Conservation (phyloP, 2,329 filamentous ascomycete species). For the Penicillium polonicum region DNA sequence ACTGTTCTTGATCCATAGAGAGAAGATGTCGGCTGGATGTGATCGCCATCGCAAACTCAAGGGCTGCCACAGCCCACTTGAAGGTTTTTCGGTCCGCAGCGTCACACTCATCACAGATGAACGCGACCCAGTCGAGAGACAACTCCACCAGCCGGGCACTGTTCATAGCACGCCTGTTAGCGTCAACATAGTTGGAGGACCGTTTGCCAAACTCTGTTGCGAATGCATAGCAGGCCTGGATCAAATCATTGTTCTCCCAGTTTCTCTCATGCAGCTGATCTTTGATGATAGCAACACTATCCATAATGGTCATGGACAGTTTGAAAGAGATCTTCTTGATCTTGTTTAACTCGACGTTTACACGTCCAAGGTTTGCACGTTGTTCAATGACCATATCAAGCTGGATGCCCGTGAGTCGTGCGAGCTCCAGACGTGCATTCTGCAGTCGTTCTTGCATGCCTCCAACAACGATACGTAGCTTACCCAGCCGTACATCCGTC, state of each 20-base stretch:
- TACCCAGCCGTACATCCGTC: constrained; percentile 81
- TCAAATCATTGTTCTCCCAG: constrained; percentile 87
- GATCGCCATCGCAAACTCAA: constrained; percentile 98
- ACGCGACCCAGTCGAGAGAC: constrained; percentile 94
- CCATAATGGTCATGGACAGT: constrained; percentile 96
- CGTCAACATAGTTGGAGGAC: constrained; percentile 92
- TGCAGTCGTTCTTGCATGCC: constrained; percentile 76
- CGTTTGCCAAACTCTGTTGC: constrained; percentile 98
- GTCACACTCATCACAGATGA: constrained; percentile 95
- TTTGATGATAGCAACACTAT: constrained; percentile 90
- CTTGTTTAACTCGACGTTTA: constrained; percentile 86
- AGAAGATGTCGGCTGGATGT: constrained; percentile 90
- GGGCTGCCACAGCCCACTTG: constrained; percentile 90
- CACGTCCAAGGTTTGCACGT: constrained; percentile 86
- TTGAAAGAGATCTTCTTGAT: constrained; percentile 96
- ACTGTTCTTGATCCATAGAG: constrained; percentile 85
- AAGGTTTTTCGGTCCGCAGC: constrained; percentile 94
- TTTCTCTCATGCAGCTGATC: constrained; percentile 69
- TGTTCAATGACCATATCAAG: constrained; percentile 89
- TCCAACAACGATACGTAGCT: constrained; percentile 83
- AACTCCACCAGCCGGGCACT: constrained; percentile 92
- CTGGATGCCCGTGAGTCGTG: constrained; percentile 76
- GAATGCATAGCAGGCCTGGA: constrained; percentile 97
- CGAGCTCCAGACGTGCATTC: constrained; percentile 74
- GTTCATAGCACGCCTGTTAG: constrained; percentile 93